Evolutionary conservation across 768 basidiomycete genomes (phyloP).

Genomic region (Cystoderma amianthinum): DNA sequence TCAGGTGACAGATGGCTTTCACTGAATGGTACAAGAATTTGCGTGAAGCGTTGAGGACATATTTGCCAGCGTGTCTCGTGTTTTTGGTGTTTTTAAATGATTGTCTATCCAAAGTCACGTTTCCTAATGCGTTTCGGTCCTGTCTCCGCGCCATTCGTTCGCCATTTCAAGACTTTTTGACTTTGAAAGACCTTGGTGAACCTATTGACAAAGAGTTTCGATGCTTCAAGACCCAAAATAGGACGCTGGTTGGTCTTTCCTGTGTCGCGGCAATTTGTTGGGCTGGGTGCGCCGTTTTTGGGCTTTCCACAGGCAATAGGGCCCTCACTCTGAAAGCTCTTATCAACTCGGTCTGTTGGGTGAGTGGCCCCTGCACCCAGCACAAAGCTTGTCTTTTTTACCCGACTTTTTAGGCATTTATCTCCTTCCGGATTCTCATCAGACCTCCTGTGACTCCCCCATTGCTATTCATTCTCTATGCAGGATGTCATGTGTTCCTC

Average conservation of each 20-base stretch:
- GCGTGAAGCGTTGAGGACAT: no score
- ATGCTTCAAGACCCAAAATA: no score
- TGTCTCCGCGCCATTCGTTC: slow-evolving; percentile 16
- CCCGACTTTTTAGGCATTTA: slow-evolving; percentile 38
- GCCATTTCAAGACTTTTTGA: slow-evolving; percentile 49
- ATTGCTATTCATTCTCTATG: slow-evolving; percentile 38
- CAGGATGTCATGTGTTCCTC: slow-evolving; percentile 25
- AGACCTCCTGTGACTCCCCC: slow-evolving; percentile 44
- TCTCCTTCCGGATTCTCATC: slow-evolving; percentile 26
- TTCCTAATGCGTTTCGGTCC: slow-evolving; percentile 17
- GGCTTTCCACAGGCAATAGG: slow-evolving; percentile 16
- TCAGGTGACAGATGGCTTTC: no score
- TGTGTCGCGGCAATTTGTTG: slow-evolving; percentile 31
- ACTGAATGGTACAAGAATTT: no score
- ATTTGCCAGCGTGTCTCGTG: slow-evolving; percentile 22
- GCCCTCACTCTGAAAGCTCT: slow-evolving; percentile 16
- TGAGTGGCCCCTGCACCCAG: slow-evolving; percentile 19
- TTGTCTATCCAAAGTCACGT: slow-evolving; percentile 12
- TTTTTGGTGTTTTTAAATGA: slow-evolving; percentile 21
- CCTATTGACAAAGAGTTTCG: slow-evolving; percentile 24
- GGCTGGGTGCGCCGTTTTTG: slow-evolving; percentile 34
- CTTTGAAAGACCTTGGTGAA: slow-evolving; percentile 41
- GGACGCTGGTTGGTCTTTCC: slow-evolving; percentile 28
- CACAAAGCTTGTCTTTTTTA: slow-evolving; percentile 4
- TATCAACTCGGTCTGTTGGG: slow-evolving; percentile 41